Base-by-base conservation (phyloP, 2,329 filamentous ascomycete genomes). In the Orbilia ellipsospora region DNA sequence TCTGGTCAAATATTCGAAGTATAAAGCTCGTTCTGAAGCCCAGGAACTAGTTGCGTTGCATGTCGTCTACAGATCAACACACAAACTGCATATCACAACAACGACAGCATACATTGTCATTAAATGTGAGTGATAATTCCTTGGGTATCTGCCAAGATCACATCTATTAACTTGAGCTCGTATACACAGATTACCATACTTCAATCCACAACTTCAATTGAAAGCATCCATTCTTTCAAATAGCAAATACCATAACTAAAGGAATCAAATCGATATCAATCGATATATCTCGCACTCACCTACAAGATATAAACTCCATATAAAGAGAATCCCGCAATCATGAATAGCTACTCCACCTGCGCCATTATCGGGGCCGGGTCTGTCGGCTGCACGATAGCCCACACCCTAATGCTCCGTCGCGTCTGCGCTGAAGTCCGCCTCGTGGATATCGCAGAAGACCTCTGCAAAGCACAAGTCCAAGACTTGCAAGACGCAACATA, bases 401-500 rank as follows among this genome's bases (percentile, higher is more conserved):
- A 81, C 64, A 79, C 80, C 10, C 78, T 81, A 2, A 79, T 81
- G 52, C 78, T 81, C 31, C 77, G 76, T 63, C 78, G 79, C 36
- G 78, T 80, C 4, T 80, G 79, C 18, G 78, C 80, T 20, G 81
- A 81, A 65, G 80, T 81, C 18, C 79, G 81, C 36, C 79, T 81
- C 50, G 80, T 81, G 73, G 81, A 81, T 76, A 80, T 81, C 60
- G 80, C 81, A 77, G 75, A 77, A 51, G 72, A 78, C 60, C 80
- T 80, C 23, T 80, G 80, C 44, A 77, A 77, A 48, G 81, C 80
- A 59, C 80, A 81, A 65, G 81, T 78, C 40, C 80, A 79, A 55
- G 81, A 81, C 72, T 77, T 81, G 52, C 77, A 77, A 60, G 80
- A 81, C 68, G 80, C 80, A 40, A 80, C 80, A 1, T 80, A 81